phyloP scores from a whole-genome alignment of 2,329 filamentous ascomycete species.

The Penicillium sp. region DNA sequence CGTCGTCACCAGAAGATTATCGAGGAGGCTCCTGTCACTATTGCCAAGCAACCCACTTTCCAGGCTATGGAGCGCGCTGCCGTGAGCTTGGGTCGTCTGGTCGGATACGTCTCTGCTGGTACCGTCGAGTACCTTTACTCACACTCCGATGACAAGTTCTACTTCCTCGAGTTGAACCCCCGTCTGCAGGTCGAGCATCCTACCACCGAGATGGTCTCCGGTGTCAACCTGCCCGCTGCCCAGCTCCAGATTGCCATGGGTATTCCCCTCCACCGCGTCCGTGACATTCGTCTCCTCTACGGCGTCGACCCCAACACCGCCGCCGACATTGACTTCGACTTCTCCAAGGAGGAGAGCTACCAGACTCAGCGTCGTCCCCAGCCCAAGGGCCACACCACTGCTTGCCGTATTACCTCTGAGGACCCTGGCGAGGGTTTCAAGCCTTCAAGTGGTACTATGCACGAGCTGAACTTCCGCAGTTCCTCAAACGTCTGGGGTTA shows the following conservation, averaged over 20 bases:
- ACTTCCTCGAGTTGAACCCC: slow-evolving; percentile 97
- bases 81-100: slow-evolving; percentile 87
- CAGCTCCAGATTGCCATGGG: slow-evolving; percentile 99
- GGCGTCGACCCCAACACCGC: slow-evolving; percentile 87
- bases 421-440: slow-evolving; percentile 99
- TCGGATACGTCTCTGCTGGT: slow-evolving; percentile 97
- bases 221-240: slow-evolving; percentile 93
- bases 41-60: slow-evolving; percentile 87
- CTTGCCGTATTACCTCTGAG: slow-evolving; percentile 98
- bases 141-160: slow-evolving; percentile 96
- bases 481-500: slow-evolving; percentile 99
- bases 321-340: slow-evolving; percentile 94
- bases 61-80: slow-evolving; percentile 95
- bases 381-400: slow-evolving; percentile 95
- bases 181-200: slow-evolving; percentile 99
- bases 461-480: slow-evolving; percentile 97
- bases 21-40: slow-evolving; percentile 96
- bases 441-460: slow-evolving; percentile 97
- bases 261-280: slow-evolving; percentile 90
- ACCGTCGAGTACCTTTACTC: slow-evolving; percentile 99
- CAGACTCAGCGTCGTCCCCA: slow-evolving; percentile 85
- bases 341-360: slow-evolving; percentile 80
- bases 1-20: slow-evolving; percentile 99
- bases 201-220: slow-evolving; percentile 98
- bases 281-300: slow-evolving; percentile 94